Conservation (phyloP, 2,329 filamentous ascomycete genomes). For the Pseudophaeomoniella oleicola region DNA sequence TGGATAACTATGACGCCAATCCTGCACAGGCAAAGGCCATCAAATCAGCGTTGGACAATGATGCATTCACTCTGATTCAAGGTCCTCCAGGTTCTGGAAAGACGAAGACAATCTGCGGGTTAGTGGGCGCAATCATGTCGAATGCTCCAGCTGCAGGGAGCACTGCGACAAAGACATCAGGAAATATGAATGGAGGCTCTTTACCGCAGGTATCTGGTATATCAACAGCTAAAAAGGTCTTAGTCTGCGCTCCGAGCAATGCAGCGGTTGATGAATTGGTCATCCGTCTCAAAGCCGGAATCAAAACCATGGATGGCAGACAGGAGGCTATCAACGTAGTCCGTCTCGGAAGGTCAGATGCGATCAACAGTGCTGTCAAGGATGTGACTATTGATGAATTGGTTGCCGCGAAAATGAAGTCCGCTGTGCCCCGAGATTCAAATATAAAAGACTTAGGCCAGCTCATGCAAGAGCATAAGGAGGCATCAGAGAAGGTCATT, state of each 20-base stretch:
- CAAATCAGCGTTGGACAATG: constrained; percentile 82
- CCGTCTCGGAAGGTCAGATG: constrained; percentile 78
- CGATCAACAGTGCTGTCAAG: constrained; percentile 74
- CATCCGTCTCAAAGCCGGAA: constrained; percentile 73
- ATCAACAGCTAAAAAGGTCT: constrained; percentile 56
- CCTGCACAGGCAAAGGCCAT: constrained; percentile 81
- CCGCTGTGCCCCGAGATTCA: constrained; percentile 25
- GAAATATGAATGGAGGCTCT: neutral
- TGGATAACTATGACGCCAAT: constrained; percentile 72
- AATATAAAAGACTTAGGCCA: constrained; percentile 40
- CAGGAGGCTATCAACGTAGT: constrained; percentile 70
- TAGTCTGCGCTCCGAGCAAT: constrained; percentile 97
- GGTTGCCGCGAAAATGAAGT: constrained; percentile 56
- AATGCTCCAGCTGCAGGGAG: neutral
- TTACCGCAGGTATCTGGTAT: constrained; percentile 18
- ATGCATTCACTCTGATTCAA: constrained; percentile 93
- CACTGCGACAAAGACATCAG: neutral
- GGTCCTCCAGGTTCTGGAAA: constrained; percentile 94
- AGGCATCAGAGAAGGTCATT: constrained; percentile 49
- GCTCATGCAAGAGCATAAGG: constrained; percentile 56
- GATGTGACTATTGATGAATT: constrained; percentile 91
- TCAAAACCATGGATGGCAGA: constrained; percentile 62
- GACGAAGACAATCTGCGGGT: constrained; percentile 93
- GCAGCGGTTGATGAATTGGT: constrained; percentile 94
- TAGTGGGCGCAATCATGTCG: constrained; percentile 72